Base-by-base conservation (phyloP, 345 rosid genomes). In the Rhodamnia rubescens region DNA sequence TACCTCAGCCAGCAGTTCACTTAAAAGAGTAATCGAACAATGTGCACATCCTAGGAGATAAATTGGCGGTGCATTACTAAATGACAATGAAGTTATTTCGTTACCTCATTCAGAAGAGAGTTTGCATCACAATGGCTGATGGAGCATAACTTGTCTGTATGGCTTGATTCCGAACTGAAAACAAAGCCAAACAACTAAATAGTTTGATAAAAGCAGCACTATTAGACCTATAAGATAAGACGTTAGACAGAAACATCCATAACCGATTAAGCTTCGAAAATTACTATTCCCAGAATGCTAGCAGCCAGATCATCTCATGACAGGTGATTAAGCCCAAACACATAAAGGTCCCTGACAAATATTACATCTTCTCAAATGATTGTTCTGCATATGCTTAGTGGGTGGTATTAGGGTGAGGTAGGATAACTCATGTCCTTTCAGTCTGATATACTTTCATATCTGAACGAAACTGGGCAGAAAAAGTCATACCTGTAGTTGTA, bases 51-150 rank as follows among this genome's bases (percentile, higher is more conserved):
- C 44, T 32, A 32, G 44, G 78, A 69, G 24, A 55, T 40, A 18
- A 69, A 32, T 8, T 69, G 42, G 78, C 42, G 44, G 12, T 69
- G 44, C 47, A 64, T 64, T 42, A 32, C 44, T 32, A 64, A 64
- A 36, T 64, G 75, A 21, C 47, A 32, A 69, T 69, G 44, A 8
- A 32, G 24, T 86, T 36, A 82, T 52, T 54, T 82, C 12, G 14
- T 58, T 91, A 94, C 98, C 98, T 96, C 98, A 86, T 94, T 96
- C 88, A 95, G 91, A 75, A 96, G 95, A 85, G 98, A 95, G 89
- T 91, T 90, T 5, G 99, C 93, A 90, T 93, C 93, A 90, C 99
- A 97, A 82, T 91, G 93, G 91, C 92, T 97, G 92, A 97, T 95
- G 90, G 99, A 95, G 91, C 99, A 97, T 88, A 97, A 81, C 93